Percentiles rank a stretch among this genome's conserved stretches.
These are phyloP conservation scores for Didymellaceae sp. DNA, from an alignment of 2,329 filamentous ascomycete species.

Conservation along the genomic window DNA sequence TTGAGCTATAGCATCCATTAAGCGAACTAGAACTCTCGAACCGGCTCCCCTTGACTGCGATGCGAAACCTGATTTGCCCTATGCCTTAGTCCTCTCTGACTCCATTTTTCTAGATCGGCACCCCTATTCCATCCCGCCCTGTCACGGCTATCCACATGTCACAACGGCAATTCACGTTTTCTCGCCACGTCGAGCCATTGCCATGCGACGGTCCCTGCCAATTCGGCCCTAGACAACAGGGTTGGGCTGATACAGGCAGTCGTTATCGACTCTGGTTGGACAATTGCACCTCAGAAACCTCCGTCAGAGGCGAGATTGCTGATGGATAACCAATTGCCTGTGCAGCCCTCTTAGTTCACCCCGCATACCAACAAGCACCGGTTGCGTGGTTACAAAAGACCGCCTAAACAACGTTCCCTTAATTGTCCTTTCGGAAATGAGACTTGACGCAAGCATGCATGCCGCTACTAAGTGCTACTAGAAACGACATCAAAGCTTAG, in stretches of 20 bases:
- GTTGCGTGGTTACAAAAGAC: neutral
- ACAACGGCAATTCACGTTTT: constrained; percentile 27
- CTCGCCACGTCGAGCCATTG: constrained; percentile 26
- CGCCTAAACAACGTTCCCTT: neutral
- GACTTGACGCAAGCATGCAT: constrained; percentile 28
- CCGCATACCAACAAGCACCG: constrained; percentile 2
- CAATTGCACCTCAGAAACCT: constrained; percentile 2
- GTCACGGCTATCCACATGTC: constrained; percentile 32
- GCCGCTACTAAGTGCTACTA: neutral
- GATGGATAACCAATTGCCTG: constrained; percentile 1
- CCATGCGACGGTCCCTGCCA: neutral
- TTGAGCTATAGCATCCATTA: constrained; percentile 35
- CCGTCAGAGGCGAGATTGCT: constrained; percentile 18
- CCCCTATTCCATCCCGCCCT: constrained; percentile 19
- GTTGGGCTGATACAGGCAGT: neutral
- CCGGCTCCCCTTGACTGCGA: constrained; percentile 14
- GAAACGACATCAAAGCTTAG: constrained; percentile 1
- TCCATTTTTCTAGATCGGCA: constrained; percentile 24
- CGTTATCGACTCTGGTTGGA: constrained; percentile 18
- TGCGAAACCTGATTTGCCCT: constrained; percentile 26
- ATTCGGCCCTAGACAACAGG: neutral
- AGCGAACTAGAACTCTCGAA: constrained; percentile 20
- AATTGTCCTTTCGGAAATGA: constrained; percentile 31
- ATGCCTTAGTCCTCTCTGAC: constrained; percentile 7
- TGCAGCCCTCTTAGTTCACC: neutral